phyloP scores from a whole-genome alignment of 192 early-diverging fungal species.

The Backusella sp. region DNA sequence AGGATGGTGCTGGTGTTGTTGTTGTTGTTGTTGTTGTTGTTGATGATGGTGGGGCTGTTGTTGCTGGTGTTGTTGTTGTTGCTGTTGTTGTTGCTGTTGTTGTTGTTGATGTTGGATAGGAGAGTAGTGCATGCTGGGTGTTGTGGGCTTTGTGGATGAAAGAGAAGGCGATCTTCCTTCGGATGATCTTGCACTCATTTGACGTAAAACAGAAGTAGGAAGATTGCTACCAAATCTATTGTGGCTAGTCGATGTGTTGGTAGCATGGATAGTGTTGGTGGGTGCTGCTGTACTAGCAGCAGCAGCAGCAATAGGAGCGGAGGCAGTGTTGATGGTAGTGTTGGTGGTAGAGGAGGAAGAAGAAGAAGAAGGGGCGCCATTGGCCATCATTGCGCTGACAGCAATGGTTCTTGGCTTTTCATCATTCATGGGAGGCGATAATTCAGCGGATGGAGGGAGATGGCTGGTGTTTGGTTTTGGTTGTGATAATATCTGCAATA shows the following conservation, averaged over 20 bases:
- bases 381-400: not conserved
- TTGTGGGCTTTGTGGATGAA: slow-evolving; percentile 4
- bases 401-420: not conserved
- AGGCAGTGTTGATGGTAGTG: not conserved
- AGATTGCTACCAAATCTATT: slow-evolving; percentile 48
- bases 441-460: not conserved
- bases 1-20: not conserved
- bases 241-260: not conserved
- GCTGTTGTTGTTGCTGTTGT: not conserved
- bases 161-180: slow-evolving; percentile 24
- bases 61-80: not conserved
- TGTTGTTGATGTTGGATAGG: not conserved
- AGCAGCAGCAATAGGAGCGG: not conserved
- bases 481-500: slow-evolving; percentile 53
- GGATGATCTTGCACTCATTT: slow-evolving; percentile 51
- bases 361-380: not conserved
- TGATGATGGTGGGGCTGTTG: not conserved
- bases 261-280: not conserved
- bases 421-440: not conserved
- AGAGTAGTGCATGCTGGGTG: slow-evolving; percentile 5
- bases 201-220: slow-evolving; percentile 58
- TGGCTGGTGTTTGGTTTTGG: slow-evolving; percentile 33
- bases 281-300: not conserved
- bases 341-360: no score
- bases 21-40: not conserved